Conservation (phyloP, 2,329 filamentous ascomycete species). For the Laburnicola sp. region DNA sequence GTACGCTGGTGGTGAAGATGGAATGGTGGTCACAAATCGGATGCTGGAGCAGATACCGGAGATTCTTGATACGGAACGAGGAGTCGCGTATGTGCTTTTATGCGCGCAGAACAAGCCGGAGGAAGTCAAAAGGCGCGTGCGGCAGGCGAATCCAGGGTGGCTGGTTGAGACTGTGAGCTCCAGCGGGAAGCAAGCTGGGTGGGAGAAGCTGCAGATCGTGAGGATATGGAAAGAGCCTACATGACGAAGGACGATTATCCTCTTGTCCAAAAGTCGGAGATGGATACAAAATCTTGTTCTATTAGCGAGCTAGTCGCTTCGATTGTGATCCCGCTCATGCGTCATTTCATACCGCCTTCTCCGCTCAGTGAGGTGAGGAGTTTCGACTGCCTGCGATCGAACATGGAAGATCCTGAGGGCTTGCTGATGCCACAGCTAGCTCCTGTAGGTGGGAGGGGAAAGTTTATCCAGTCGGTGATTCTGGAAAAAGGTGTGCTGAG, state of each 20-base stretch:
- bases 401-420: no score
- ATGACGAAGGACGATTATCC: conserved; percentile 4
- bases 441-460: no score
- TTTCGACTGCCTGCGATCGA: no score
- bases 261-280: background rate
- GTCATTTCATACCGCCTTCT: no score
- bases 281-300: no score
- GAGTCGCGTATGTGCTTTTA: conserved; percentile 85
- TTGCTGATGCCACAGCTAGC: no score
- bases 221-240: conserved; percentile 69
- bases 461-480: no score
- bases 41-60: conserved; percentile 70
- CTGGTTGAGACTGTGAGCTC: conserved; percentile 73
- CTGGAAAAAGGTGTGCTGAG: no score
- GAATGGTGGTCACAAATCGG: conserved; percentile 90
- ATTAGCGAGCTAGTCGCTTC: no score
- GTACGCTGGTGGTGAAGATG: conserved; percentile 85
- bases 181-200: conserved; percentile 86
- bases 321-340: no score
- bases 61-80: conserved; percentile 63
- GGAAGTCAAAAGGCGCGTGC: conserved; percentile 67
- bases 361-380: no score
- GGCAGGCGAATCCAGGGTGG: conserved; percentile 66
- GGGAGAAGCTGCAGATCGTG: conserved; percentile 91
- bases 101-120: conserved; percentile 89